Conservation (phyloP, 1,284 basidiomycete genomes). For the Pulveroboletus sp. region DNA sequence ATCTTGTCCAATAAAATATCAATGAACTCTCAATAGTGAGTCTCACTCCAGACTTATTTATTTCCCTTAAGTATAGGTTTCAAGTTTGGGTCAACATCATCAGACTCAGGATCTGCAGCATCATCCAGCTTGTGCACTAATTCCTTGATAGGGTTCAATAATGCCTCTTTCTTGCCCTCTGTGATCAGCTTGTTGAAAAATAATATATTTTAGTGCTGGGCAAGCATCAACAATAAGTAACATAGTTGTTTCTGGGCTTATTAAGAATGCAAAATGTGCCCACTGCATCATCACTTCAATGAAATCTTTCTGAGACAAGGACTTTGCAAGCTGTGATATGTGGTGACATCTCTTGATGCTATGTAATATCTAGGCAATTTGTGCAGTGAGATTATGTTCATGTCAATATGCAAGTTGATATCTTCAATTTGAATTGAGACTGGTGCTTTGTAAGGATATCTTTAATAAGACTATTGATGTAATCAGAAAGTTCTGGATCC, state of each 20-base stretch:
- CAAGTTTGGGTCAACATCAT: too few relatives aligned
- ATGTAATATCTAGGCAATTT: not conserved
- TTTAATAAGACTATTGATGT: slow-evolving; percentile 6
- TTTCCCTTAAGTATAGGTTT: too few relatives aligned
- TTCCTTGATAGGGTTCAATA: not conserved
- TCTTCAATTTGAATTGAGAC: slow-evolving; percentile 7
- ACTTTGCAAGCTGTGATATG: not conserved
- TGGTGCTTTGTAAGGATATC: not conserved
- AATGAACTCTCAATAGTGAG: too few relatives aligned
- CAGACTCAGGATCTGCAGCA: too few relatives aligned
- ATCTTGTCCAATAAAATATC: too few relatives aligned
- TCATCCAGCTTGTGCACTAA: not conserved
- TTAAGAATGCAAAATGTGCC: slow-evolving; percentile 9
- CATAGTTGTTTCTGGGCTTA: not conserved
- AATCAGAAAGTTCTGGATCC: not conserved
- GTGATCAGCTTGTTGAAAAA: not conserved
- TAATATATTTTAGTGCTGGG: not conserved
- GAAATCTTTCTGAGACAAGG: not conserved
- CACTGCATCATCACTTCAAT: slow-evolving; percentile 4
- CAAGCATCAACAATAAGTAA: not conserved
- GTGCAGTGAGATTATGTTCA: not conserved
- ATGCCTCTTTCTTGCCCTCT: not conserved
- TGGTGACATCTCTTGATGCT: not conserved
- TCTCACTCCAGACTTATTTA: too few relatives aligned
- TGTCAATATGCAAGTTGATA: not conserved